These are phyloP conservation scores for Prinsepia uniflora DNA, from an alignment of 306 rosid species.

Conservation along the genomic window DNA sequence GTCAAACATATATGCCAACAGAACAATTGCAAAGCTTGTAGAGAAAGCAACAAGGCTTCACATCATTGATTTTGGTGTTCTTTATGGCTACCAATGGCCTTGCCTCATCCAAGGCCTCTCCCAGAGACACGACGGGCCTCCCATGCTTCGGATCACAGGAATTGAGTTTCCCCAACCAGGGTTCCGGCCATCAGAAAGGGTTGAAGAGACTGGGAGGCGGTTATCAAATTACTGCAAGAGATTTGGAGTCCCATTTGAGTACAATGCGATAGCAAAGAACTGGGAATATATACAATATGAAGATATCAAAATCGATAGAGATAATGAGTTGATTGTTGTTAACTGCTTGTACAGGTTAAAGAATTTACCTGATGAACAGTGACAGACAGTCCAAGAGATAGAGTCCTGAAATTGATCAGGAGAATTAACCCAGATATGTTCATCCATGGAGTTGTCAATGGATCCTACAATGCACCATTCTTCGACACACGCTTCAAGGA, in stretches of 20 bases:
- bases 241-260: conserved; percentile 55
- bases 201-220: conserved; percentile 56
- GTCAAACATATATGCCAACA: conserved; percentile 38
- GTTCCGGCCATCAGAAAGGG: conserved; percentile 67
- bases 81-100: conserved; percentile 82
- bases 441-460: conserved; percentile 66
- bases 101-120: conserved; percentile 56
- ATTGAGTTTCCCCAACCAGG: conserved; percentile 72
- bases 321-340: conserved; percentile 43
- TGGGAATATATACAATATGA: conserved; percentile 55
- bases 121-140: conserved; percentile 46
- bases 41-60: conserved; percentile 45
- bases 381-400: conserved; percentile 54
- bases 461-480: conserved; percentile 70
- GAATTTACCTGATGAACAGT: conserved; percentile 62
- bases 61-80: conserved; percentile 67
- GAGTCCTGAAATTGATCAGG: conserved; percentile 54
- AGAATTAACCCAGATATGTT: conserved; percentile 63
- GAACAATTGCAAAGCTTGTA: conserved; percentile 36
- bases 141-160: conserved; percentile 54
- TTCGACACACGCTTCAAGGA: conserved; percentile 66
- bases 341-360: conserved; percentile 60
- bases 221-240: conserved; percentile 51
- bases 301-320: conserved; percentile 51
- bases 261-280: conserved; percentile 48